A percentile compares a stretch with the other conserved stretches of the same genome.
phyloP scores from a whole-genome alignment of 352 stramenopile genomes.

The Pythium pyrilobum region DNA sequence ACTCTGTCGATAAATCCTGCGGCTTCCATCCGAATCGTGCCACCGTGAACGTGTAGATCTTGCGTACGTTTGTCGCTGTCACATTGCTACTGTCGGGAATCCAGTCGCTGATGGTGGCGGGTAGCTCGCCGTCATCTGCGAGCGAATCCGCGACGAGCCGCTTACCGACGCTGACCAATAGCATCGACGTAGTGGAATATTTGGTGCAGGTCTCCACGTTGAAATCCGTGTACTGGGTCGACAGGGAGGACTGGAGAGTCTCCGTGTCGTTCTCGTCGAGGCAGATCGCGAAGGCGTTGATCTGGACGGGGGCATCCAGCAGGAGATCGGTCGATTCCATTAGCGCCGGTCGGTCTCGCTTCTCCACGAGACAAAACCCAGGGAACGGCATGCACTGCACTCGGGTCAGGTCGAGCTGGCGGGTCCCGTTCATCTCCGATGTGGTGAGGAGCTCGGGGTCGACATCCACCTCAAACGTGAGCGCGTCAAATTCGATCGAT shows the following conservation, averaged over 20 bases:
- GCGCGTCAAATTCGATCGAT: constrained; percentile 5
- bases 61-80: constrained; percentile 7
- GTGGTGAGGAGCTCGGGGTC: background rate
- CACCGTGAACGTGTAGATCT: too few species aligned
- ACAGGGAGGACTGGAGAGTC: background rate
- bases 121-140: background rate
- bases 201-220: background rate
- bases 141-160: constrained; percentile 2
- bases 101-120: background rate
- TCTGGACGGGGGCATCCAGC: background rate
- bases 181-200: background rate
- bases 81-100: background rate
- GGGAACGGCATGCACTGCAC: constrained; percentile 1
- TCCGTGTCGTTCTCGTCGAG: constrained; percentile 1
- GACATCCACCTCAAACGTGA: constrained; percentile 7
- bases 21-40: too few species aligned
- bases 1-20: too few species aligned
- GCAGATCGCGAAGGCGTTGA: constrained; percentile 7
- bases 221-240: background rate
- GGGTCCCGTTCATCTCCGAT: background rate
- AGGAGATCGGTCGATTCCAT: background rate
- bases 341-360: background rate
- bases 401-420: background rate
- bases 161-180: constrained; percentile 8
- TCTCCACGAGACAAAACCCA: background rate